Evolutionary conservation across 371 early-diverging fungal genomes (phyloP), one percentile per base, ranked within the genome.

Genomic region (Syncephalastrum contaminatum): DNA sequence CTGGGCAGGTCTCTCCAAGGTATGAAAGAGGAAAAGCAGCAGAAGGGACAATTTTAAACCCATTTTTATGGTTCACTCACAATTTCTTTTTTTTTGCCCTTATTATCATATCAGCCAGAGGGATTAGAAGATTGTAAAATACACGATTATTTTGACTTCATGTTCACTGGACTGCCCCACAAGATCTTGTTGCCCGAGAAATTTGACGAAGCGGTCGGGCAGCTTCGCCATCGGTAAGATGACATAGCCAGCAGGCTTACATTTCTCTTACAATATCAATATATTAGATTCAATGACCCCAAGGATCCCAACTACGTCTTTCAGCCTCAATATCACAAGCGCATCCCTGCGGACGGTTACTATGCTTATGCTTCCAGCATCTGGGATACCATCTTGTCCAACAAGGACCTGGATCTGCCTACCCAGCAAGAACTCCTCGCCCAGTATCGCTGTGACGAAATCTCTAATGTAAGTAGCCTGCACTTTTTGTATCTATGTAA

Each of bases 401-500:
- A 95, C 80, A 90, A 91, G 58, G 98, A 98, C 61, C 75, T 99
- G 58, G 98, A 99, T 77, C 72, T 99, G 45, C 99, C 99, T 3
- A 97, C 97, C 2, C 98, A 99, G 69, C 96, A 96, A 75, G 93
- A 98, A 66, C 73, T 99, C 45, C 77, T 99, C 55, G 98, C 98
- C 22, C 97, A 98, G 77, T 98, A 91, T 71, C 89, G 99, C 51
- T 98, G 99, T 70, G 99, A 98, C 59, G 99, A 98, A 68, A 97
- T 98, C 56, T 86, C 92, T n/a, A 85, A 82, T 49, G 83, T 78
- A 66, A 60, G 52, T 18, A 4, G 14, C 8, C 16, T 50, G 24
- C 30, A 7, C 22, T 39, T 25, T 40, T 27, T 43, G 12, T 15
- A 24, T 30, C 10, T 24, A 18, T 13, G 19, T 13, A 15, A 14